These are phyloP conservation scores for Irpex sp. DNA, from an alignment of 1,284 basidiomycete genomes.

Conservation along the genomic window DNA sequence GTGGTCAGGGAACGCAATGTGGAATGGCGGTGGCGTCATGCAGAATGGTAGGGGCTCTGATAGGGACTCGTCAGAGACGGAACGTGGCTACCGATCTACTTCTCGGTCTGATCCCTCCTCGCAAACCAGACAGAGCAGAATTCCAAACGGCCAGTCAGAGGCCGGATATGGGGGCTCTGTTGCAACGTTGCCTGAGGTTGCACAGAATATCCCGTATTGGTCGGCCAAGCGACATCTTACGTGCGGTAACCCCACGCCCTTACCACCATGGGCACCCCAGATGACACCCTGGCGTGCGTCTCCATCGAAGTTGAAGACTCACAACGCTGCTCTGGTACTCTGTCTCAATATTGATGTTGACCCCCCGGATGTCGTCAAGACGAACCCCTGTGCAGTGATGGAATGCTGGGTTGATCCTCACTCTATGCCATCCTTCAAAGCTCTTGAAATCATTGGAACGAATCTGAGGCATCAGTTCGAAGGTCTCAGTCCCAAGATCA, in stretches of 20 bases:
- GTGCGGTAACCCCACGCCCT: conserved; percentile 78
- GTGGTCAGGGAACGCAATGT: not conserved
- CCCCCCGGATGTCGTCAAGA: conserved; percentile 96
- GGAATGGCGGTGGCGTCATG: conserved; percentile 12
- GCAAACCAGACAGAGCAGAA: conserved; percentile 17
- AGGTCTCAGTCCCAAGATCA: conserved; percentile 86
- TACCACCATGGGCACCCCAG: conserved; percentile 59
- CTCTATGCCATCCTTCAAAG: conserved; percentile 84
- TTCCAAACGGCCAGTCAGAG: conserved; percentile 27
- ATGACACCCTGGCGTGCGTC: conserved; percentile 78
- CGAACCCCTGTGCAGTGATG: conserved; percentile 90
- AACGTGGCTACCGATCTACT: conserved; percentile 39
- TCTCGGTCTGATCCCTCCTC: conserved; percentile 43
- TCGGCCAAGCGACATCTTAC: conserved; percentile 84
- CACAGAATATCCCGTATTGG: conserved; percentile 72
- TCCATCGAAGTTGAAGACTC: conserved; percentile 84
- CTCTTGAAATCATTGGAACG: conserved; percentile 84
- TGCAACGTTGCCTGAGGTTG: conserved; percentile 44
- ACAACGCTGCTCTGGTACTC: conserved; percentile 89
- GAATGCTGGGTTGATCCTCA: conserved; percentile 99
- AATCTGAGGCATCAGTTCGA: conserved; percentile 97
- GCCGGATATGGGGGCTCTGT: conserved; percentile 36
- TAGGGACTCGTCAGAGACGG: conserved; percentile 43
- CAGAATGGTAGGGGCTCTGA: conserved; percentile 27
- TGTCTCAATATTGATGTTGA: conserved; percentile 98